Percentiles rank a stretch among this genome's conserved stretches.
phyloP scores from a whole-genome alignment of 805 yeast genomes.

The Dipodascopsis uninucleata region DNA sequence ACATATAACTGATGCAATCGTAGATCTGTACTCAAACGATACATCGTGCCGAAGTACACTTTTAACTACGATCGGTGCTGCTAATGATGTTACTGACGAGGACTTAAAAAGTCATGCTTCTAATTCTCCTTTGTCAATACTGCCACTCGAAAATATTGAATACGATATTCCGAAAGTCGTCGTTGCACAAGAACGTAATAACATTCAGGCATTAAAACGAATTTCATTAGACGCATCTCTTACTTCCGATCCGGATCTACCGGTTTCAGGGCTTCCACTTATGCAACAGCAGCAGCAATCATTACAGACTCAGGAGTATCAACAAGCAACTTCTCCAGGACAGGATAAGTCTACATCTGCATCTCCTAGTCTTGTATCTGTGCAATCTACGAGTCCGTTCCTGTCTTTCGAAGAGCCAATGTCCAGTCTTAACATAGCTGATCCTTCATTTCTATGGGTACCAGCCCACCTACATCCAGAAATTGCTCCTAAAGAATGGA shows the following conservation, averaged over 20 bases:
- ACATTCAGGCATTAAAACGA: slow-evolving; percentile 41
- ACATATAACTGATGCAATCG: slow-evolving; percentile 9
- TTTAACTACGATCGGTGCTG: not conserved
- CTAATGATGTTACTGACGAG: not conserved
- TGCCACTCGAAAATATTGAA: slow-evolving; percentile 19
- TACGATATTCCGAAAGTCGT: slow-evolving; percentile 34
- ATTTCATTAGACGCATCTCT: slow-evolving; percentile 40
- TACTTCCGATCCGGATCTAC: slow-evolving; percentile 42
- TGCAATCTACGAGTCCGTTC: slow-evolving; percentile 27
- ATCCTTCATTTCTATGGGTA: slow-evolving; percentile 71
- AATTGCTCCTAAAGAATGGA: slow-evolving; percentile 81
- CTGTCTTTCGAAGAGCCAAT: slow-evolving; percentile 8
- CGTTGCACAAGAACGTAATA: slow-evolving; percentile 43
- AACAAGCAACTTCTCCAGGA: slow-evolving; percentile 9
- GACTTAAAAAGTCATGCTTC: not conserved
- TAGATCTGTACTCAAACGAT: slow-evolving; percentile 6
- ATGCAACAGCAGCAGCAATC: slow-evolving; percentile 1
- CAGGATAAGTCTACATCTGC: too few relatives aligned
- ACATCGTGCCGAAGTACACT: too few relatives aligned
- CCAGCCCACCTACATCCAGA: slow-evolving; percentile 94
- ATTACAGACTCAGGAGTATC: slow-evolving; percentile 1
- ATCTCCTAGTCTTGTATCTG: slow-evolving; percentile 2
- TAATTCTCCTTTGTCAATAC: slow-evolving; percentile 4
- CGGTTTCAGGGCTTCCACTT: slow-evolving; percentile 21
- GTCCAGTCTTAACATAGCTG: slow-evolving; percentile 2